phyloP scores from a whole-genome alignment of 23 red algal genomes.

The Gracilaria caudata region DNA sequence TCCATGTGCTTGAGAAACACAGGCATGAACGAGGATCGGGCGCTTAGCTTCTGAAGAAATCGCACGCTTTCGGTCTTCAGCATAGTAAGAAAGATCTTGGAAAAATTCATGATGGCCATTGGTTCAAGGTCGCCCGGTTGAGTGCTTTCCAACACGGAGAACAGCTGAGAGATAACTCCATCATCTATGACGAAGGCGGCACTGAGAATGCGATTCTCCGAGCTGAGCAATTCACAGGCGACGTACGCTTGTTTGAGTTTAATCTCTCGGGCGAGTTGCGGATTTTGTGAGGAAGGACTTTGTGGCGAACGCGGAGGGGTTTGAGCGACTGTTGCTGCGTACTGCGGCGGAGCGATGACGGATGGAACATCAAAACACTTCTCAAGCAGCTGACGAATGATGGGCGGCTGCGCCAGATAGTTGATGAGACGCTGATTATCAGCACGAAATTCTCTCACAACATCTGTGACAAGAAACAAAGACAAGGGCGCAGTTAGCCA shows the following conservation, averaged over 20 bases:
- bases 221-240: constrained; percentile 72
- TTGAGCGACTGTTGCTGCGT: not conserved
- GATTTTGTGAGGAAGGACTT: not conserved
- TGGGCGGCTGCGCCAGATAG: constrained; percentile 40
- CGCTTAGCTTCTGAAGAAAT: constrained; percentile 26
- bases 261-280: constrained; percentile 14
- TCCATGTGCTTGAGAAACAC: constrained; percentile 74
- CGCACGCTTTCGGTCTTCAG: constrained; percentile 38
- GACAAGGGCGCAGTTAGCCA: not conserved
- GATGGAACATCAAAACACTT: constrained; percentile 39
- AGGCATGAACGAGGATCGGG: constrained; percentile 36
- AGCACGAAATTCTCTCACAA: constrained; percentile 61
- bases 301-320: constrained; percentile 8
- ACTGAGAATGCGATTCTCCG: constrained; percentile 38
- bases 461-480: constrained; percentile 21
- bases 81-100: constrained; percentile 67
- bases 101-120: constrained; percentile 49
- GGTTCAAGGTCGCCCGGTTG: constrained; percentile 31
- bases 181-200: constrained; percentile 46
- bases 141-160: constrained; percentile 37
- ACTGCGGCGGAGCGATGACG: not conserved
- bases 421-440: constrained; percentile 73
- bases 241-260: constrained; percentile 68
- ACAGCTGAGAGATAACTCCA: constrained; percentile 3
- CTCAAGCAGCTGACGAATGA: constrained; percentile 22